These are phyloP conservation scores for Fusarium compactum DNA, from an alignment of 2,329 filamentous ascomycete genomes.

Conservation along the genomic window DNA sequence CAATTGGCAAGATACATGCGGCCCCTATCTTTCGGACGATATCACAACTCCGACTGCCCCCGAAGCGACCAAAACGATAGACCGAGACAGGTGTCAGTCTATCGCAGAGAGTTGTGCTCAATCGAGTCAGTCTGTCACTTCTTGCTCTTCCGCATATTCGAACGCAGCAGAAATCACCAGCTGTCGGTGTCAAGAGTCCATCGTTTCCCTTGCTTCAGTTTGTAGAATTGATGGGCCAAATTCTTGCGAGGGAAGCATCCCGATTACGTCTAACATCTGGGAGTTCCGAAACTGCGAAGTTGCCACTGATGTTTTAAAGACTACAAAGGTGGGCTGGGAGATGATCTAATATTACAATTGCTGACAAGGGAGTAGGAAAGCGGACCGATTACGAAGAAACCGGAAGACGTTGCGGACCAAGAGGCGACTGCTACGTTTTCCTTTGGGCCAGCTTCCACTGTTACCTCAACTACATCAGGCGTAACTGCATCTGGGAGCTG, in stretches of 20 bases:
- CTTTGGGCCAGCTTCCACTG: neutral
- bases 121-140: neutral
- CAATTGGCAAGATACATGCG: too few species aligned
- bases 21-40: neutral
- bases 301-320: neutral
- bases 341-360: neutral
- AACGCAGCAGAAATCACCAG: neutral
- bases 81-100: neutral
- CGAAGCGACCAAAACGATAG: neutral
- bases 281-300: neutral
- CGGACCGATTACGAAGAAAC: neutral
- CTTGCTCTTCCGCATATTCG: neutral
- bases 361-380: neutral
- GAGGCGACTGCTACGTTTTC: neutral
- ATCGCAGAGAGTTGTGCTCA: neutral
- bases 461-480: neutral
- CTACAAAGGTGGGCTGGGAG: neutral
- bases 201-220: neutral
- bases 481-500: neutral
- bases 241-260: neutral
- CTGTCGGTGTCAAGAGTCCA: neutral
- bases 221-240: neutral
- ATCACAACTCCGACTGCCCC: neutral
- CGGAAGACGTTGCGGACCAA: neutral
- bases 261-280: neutral